Percentiles rank a stretch among this genome's conserved stretches.
Conservation (phyloP, 768 basidiomycete species). For the Leccinum variicolor region DNA sequence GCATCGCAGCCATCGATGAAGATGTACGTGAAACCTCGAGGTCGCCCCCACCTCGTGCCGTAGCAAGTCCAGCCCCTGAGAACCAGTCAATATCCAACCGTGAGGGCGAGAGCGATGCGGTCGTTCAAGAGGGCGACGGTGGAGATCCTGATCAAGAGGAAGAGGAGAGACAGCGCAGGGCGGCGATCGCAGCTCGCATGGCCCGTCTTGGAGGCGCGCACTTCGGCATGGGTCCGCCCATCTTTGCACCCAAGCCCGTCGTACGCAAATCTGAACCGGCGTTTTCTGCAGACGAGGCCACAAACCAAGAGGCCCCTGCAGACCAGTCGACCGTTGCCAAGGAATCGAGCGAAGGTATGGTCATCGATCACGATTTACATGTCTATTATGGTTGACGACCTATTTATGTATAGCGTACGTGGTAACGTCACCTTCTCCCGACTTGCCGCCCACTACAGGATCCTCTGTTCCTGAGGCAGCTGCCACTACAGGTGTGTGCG, state of each 20-base stretch:
- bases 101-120: slow-evolving; percentile 32
- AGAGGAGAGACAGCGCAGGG: slow-evolving; percentile 75
- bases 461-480: slow-evolving; percentile 2
- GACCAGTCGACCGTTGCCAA: slow-evolving; percentile 5
- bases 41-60: slow-evolving; percentile 34
- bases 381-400: slow-evolving; percentile 6
- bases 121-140: slow-evolving; percentile 19
- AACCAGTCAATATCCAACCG: slow-evolving; percentile 11
- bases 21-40: slow-evolving; percentile 28
- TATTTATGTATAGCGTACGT: slow-evolving; percentile 5
- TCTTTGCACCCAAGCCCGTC: slow-evolving; percentile 57
- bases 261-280: slow-evolving; percentile 29
- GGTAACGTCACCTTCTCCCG: slow-evolving; percentile 14
- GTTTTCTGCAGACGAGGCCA: slow-evolving; percentile 17
- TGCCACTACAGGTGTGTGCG: slow-evolving; percentile 18
- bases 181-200: slow-evolving; percentile 90
- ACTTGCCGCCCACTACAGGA: not conserved
- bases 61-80: slow-evolving; percentile 16
- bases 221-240: slow-evolving; percentile 75
- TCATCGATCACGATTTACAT: not conserved
- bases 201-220: slow-evolving; percentile 85
- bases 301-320: slow-evolving; percentile 16
- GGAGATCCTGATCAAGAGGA: slow-evolving; percentile 48
- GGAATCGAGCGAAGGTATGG: slow-evolving; percentile 21
- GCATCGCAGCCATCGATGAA: slow-evolving; percentile 9